Conservation (phyloP, 345 rosid genomes). For the Gossypium herbaceum region DNA sequence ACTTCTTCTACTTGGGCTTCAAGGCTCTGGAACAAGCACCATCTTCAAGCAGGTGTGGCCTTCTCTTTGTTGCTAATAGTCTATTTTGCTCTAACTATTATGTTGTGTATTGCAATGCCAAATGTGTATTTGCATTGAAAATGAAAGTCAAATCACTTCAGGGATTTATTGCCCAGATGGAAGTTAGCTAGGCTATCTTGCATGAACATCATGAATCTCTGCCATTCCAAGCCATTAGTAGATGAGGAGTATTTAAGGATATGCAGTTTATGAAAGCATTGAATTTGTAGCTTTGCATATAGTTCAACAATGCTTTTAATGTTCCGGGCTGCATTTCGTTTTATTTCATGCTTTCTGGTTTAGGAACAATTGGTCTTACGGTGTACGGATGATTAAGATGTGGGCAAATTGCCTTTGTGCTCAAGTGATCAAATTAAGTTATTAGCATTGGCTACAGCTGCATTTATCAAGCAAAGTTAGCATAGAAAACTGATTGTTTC, state of each 20-base stretch:
- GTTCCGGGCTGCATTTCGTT: neutral
- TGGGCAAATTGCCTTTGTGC: neutral
- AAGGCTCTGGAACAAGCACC: conserved; percentile 96
- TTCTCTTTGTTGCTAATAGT: neutral
- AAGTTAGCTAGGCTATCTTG: neutral
- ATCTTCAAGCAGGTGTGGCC: conserved; percentile 85
- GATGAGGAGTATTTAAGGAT: neutral
- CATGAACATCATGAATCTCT: neutral
- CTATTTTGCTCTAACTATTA: neutral
- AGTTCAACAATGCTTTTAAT: neutral
- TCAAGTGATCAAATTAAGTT: neutral
- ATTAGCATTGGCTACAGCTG: neutral
- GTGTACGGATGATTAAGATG: neutral
- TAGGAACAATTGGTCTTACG: neutral
- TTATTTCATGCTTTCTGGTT: neutral
- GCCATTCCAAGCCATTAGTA: neutral
- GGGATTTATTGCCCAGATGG: neutral
- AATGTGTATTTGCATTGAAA: neutral
- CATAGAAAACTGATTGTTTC: neutral
- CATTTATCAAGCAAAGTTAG: neutral
- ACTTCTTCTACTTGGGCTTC: conserved; percentile 78
- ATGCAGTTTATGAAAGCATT: neutral
- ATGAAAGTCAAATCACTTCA: neutral
- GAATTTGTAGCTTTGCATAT: neutral
- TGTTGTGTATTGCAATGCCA: neutral